phyloP scores from a whole-genome alignment of 2,329 filamentous ascomycete genomes.

The Dactylellina parvicollis region DNA sequence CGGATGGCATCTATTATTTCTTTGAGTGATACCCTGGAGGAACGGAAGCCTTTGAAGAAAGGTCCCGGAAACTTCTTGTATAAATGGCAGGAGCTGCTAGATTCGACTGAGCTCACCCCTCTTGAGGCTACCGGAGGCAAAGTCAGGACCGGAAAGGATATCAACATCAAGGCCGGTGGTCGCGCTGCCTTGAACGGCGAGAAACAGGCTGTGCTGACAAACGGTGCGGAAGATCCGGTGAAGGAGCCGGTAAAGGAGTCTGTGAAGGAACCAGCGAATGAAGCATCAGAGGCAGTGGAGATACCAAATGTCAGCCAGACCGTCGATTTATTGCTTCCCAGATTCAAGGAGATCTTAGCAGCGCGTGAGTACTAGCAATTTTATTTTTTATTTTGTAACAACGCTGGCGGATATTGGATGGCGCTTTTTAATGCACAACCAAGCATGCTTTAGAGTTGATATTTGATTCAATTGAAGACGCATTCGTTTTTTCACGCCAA shows the following conservation, averaged over 20 bases:
- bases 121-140: conserved; percentile 64
- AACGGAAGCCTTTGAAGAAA: conserved; percentile 62
- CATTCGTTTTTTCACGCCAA: too few species aligned
- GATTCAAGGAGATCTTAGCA: conserved; percentile 62
- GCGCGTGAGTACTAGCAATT: conserved; percentile 14
- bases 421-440: not conserved
- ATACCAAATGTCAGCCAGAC: conserved; percentile 64
- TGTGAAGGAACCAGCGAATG: conserved; percentile 63
- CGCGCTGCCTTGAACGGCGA: conserved; percentile 27
- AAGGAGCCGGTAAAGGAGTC: conserved; percentile 60
- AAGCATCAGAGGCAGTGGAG: conserved; percentile 58
- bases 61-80: conserved; percentile 78
- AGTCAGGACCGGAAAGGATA: conserved; percentile 67
- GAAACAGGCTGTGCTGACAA: conserved; percentile 59
- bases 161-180: conserved; percentile 58
- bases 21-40: conserved; percentile 21
- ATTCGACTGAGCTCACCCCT: conserved; percentile 76
- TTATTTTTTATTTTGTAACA: not conserved
- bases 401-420: not conserved
- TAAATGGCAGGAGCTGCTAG: conserved; percentile 76
- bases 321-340: conserved; percentile 61
- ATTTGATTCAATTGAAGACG: not conserved
- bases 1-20: conserved; percentile 36
- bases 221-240: conserved; percentile 59
- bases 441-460: conserved; percentile 10